A percentile compares a stretch with the other conserved stretches of the same genome.
Evolutionary conservation across 192 early-diverging fungal species (phyloP).

Genomic region (Backusella tuberculispora): DNA sequence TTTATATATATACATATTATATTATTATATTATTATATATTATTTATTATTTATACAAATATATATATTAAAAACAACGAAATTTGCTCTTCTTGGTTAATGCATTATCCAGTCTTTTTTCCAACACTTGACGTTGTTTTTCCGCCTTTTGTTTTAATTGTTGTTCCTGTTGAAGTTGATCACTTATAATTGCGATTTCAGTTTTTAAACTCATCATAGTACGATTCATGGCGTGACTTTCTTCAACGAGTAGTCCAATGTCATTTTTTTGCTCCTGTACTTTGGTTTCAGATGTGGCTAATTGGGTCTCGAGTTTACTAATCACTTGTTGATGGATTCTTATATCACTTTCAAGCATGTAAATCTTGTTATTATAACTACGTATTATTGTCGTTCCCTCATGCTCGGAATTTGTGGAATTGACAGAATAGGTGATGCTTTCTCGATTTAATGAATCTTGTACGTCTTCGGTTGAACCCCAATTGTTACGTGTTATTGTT

Average conservation of each 20-base stretch:
- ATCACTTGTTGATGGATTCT: constrained; percentile 33
- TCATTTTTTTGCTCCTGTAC: constrained; percentile 28
- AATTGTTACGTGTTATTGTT: neutral
- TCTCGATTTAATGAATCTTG: neutral
- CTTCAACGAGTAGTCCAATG: constrained; percentile 21
- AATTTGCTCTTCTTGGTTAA: constrained; percentile 53
- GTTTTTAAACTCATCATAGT: neutral
- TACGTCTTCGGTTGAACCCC: neutral
- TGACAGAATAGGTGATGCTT: too few relatives aligned
- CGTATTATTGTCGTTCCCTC: too few relatives aligned
- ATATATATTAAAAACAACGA: constrained; percentile 49
- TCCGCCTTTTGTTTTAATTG: constrained; percentile 46
- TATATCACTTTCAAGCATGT: constrained; percentile 21
- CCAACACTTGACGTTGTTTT: constrained; percentile 39
- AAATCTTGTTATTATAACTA: neutral
- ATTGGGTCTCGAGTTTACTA: constrained; percentile 42
- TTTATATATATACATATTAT: neutral
- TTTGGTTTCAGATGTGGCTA: constrained; percentile 45
- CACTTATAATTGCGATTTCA: neutral
- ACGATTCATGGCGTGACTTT: neutral
- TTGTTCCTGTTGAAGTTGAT: constrained; percentile 38
- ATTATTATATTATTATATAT: neutral
- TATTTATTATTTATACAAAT: neutral
- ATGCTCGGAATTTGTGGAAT: neutral
- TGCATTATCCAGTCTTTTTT: constrained; percentile 44